A percentile compares a stretch with the other conserved stretches of the same genome.
These are phyloP conservation scores for Metarhizium anisopliae DNA, from an alignment of 2,329 filamentous ascomycete species.

Conservation along the genomic window DNA sequence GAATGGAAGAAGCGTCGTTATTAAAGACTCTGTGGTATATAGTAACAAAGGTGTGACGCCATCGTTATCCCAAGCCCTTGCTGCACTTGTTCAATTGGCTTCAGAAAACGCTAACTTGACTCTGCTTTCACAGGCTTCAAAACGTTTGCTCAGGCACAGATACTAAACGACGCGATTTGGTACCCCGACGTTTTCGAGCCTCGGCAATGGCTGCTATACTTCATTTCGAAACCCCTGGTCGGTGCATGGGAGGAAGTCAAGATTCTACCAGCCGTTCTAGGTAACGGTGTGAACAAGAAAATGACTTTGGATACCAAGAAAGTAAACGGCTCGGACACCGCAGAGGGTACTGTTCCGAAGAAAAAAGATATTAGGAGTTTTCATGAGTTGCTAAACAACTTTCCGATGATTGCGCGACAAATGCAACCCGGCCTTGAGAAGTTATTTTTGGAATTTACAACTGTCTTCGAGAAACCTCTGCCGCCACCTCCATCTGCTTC, in stretches of 20 bases:
- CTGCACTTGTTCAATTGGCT: not conserved
- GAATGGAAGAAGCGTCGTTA: slow-evolving; percentile 85
- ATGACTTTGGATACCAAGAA: slow-evolving; percentile 28
- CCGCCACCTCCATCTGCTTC: slow-evolving; percentile 61
- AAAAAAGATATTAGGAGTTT: slow-evolving; percentile 93
- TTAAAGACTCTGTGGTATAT: slow-evolving; percentile 88
- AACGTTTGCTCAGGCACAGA: slow-evolving; percentile 76
- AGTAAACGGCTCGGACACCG: slow-evolving; percentile 26
- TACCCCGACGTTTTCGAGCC: slow-evolving; percentile 84
- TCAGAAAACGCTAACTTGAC: slow-evolving; percentile 12
- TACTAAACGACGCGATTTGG: slow-evolving; percentile 77
- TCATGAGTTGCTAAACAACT: slow-evolving; percentile 79
- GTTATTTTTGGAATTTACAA: slow-evolving; percentile 81
- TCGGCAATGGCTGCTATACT: slow-evolving; percentile 93
- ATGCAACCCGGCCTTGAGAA: slow-evolving; percentile 90
- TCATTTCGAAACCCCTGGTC: slow-evolving; percentile 81
- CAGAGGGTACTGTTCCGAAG: slow-evolving; percentile 34
- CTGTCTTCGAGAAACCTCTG: slow-evolving; percentile 75
- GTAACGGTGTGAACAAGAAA: slow-evolving; percentile 31
- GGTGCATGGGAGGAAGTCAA: slow-evolving; percentile 72
- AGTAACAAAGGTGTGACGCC: slow-evolving; percentile 77
- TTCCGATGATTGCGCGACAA: slow-evolving; percentile 91
- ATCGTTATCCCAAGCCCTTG: no score
- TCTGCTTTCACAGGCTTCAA: slow-evolving; percentile 63
- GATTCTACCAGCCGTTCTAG: slow-evolving; percentile 57